Conservation (phyloP, 768 basidiomycete genomes). For the Leccinum obscurum region DNA sequence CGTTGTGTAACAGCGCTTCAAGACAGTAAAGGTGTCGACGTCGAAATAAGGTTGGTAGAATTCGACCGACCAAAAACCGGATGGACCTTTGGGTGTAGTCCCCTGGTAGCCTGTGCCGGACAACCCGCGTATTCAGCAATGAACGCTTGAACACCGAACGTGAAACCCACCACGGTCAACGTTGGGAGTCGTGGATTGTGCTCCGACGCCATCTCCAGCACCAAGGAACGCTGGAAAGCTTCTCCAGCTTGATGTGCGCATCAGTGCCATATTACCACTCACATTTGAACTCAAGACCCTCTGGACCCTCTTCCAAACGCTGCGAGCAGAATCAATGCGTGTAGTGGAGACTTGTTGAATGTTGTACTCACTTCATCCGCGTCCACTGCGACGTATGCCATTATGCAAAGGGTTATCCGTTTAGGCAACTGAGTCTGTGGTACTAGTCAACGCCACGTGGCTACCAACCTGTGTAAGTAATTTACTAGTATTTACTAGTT, state of each 20-base stretch:
- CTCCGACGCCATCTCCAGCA: constrained; percentile 20
- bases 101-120: constrained; percentile 53
- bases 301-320: constrained; percentile 65
- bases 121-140: background rate
- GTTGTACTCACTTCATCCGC: constrained; percentile 60
- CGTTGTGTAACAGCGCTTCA: constrained; percentile 75
- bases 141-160: background rate
- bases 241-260: background rate
- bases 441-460: constrained; percentile 5
- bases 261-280: constrained; percentile 16
- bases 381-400: constrained; percentile 76
- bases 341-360: background rate
- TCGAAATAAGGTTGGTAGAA: constrained; percentile 90
- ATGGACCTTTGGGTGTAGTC: constrained; percentile 42
- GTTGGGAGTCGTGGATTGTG: constrained; percentile 35
- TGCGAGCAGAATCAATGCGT: constrained; percentile 22
- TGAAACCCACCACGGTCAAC: constrained; percentile 50
- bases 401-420: constrained; percentile 21
- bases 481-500: no score
- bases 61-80: constrained; percentile 78
- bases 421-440: background rate
- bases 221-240: constrained; percentile 55
- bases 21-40: constrained; percentile 77
- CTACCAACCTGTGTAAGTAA: background rate
- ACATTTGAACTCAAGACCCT: constrained; percentile 76